Base-by-base conservation (phyloP, 208 protist species). In the Acanthamoeba royreba region DNA sequence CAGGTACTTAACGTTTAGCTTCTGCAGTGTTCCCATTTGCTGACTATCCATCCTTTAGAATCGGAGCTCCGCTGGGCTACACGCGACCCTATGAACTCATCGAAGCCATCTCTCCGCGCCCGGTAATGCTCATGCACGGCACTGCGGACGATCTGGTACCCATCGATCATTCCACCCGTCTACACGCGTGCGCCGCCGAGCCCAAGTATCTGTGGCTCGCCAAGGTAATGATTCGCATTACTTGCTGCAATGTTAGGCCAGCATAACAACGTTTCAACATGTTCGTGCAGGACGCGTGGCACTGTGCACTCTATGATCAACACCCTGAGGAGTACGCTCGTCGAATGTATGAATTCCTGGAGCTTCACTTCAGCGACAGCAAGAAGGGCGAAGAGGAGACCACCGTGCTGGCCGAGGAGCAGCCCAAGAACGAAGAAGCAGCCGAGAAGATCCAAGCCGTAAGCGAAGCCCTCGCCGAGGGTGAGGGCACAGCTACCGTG, bases 221-320 rank as follows among this genome's bases (percentile, higher is more conserved):
- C n/a, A 91, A 91, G 77, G 77, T 86, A 69, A 35, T 69, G 33
- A 69, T 69, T 22, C n/a, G 58, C 25, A 31, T 1, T 22, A 33
- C 58, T 31, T 3, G 28, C 9, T 8, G 49, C 49, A 9, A 9
- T 55, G 9, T 55, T 55, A 25, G 13, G 13, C 49, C 49, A 19
- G 49, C 49, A 19, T 38, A 9, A 66, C 55, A 2, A 15, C 25
- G 58, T 13, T 69, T 9, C 0, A 25, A 9, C 19, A 9, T 4
- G 5, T 5, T 4, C 28, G 13, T 22, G 13, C 95, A 98, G 55
- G 96, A 94, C 38, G 97, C 97, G 22, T 98, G 97, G 92, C 98
- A 98, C 94, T 98, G 98, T 86, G 98, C 97, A 2, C 93, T 98
- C 53, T 98, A 98, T 94, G 98, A 98, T 95, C 97, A 95, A 22